Conservation (phyloP, 1,284 basidiomycete species). For the Calocybe gambosa region DNA sequence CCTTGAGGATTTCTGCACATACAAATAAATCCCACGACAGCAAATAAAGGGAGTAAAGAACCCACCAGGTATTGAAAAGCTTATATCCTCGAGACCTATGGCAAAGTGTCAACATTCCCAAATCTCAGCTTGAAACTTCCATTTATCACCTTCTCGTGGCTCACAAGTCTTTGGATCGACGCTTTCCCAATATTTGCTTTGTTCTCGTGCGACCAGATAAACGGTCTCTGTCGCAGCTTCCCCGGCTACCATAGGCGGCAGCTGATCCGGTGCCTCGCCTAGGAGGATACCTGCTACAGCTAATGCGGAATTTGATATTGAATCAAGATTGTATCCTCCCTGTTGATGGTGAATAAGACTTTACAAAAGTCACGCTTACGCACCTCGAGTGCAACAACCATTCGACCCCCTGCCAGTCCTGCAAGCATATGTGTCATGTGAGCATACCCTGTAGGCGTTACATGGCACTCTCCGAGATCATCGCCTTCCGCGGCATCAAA, state of each 20-base stretch:
- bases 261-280: conserved; percentile 76
- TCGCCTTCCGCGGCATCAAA: conserved; percentile 97
- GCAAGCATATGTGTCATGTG: conserved; percentile 98
- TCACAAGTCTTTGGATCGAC: conserved; percentile 76
- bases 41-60: background rate
- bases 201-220: conserved; percentile 79
- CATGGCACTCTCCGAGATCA: conserved; percentile 84
- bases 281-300: conserved; percentile 84
- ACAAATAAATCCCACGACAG: conserved; percentile 1
- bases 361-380: conserved; percentile 6
- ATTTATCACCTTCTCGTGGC: conserved; percentile 57
- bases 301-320: conserved; percentile 82
- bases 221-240: conserved; percentile 83
- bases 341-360: conserved; percentile 24
- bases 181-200: conserved; percentile 88
- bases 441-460: conserved; percentile 92
- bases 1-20: conserved; percentile 71
- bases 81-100: conserved; percentile 50
- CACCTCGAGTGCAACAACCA: conserved; percentile 94
- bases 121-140: background rate
- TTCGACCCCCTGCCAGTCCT: conserved; percentile 81
- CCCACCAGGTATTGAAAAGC: conserved; percentile 62
- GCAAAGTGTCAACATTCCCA: conserved; percentile 5
- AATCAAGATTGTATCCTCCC: conserved; percentile 95
- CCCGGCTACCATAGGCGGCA: conserved; percentile 66